Evolutionary conservation across 2,329 filamentous ascomycete genomes (phyloP), one percentile per base, ranked within the genome.

Genomic region (Daldinia sp.): DNA sequence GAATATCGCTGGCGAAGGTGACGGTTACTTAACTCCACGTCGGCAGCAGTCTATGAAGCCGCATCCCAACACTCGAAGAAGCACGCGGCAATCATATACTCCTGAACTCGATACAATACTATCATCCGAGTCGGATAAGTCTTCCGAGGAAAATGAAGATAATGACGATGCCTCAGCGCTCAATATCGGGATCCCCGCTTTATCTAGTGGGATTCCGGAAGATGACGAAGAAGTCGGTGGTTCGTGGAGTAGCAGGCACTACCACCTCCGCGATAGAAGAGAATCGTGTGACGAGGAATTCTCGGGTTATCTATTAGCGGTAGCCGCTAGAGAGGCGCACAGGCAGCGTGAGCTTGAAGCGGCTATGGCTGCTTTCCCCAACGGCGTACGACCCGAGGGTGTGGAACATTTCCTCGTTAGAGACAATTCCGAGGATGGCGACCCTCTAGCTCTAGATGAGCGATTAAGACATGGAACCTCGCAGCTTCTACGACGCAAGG

Each of bases 241-340:
- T 63, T 63, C 67, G 37, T 75, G 73, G 73, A 70, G 61, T 21
- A 74, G 66, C 30, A 71, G 71, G 32, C 66, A 68, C 29, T 68
- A 68, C 74, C 78, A 85, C 74, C 79, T 81, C 66, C 72, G 69
- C 49, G 66, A 72, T 60, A 82, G 88, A 80, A 76, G 90, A 81
- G 82, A 93, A 83, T 86, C 85, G 59, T 90, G 91, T 66, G 91
- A 95, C 72, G 91, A 92, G 65, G 85, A 86, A 66, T 90, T 91
- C 69, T 87, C 90, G 52, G 87, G 89, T 34, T 94, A 94, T 75
- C 79, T 97, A 57, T 84, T 96, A 61, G 88, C 91, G 58, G 81
- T 96, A 59, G 92, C 93, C 41, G 91, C 91, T 51, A 90, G 88
- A 72, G 90, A 93, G 72, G 91, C 91, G 7, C 89, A 95, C 75